Evolutionary conservation across 345 rosid genomes (phyloP).

Genomic region (Ceriops tagal): DNA sequence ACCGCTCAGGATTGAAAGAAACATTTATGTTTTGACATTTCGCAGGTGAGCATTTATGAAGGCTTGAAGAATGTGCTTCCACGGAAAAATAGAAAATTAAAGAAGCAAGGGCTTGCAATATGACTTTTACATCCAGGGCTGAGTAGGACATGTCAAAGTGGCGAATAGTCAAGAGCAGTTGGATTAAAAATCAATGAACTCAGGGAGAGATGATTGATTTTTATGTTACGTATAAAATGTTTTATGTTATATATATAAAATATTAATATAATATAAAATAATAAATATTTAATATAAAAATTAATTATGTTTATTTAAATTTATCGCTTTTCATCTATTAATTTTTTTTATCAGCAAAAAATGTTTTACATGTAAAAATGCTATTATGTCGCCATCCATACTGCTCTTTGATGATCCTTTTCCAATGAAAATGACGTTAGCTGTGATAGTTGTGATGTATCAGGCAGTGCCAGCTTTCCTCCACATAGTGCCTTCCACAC

Average conservation of each 20-base stretch:
- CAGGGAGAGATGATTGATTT: no score
- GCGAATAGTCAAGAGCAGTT: no score
- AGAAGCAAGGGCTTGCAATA: slow-evolving; percentile 38
- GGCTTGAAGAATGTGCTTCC: slow-evolving; percentile 66
- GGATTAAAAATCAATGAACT: no score
- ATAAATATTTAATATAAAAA: no score
- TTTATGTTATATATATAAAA: no score
- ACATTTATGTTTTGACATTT: slow-evolving; percentile 1
- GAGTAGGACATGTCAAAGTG: no score
- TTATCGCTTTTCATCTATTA: no score
- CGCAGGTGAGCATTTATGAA: slow-evolving; percentile 54
- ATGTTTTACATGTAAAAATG: background rate
- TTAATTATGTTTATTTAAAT: no score
- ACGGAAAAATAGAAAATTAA: slow-evolving; percentile 51
- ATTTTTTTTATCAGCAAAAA: background rate
- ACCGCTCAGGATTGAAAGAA: no score
- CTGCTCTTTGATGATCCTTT: slow-evolving; percentile 3
- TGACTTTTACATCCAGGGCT: slow-evolving; percentile 13
- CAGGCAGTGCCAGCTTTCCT: slow-evolving; percentile 4
- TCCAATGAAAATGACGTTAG: slow-evolving; percentile 20
- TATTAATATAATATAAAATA: no score
- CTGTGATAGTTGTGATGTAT: slow-evolving; percentile 6
- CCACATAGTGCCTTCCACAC: background rate
- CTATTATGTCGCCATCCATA: background rate
- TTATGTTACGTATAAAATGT: no score